Base-by-base conservation (phyloP, 768 basidiomycete genomes). In the Serendipita vermifera region DNA sequence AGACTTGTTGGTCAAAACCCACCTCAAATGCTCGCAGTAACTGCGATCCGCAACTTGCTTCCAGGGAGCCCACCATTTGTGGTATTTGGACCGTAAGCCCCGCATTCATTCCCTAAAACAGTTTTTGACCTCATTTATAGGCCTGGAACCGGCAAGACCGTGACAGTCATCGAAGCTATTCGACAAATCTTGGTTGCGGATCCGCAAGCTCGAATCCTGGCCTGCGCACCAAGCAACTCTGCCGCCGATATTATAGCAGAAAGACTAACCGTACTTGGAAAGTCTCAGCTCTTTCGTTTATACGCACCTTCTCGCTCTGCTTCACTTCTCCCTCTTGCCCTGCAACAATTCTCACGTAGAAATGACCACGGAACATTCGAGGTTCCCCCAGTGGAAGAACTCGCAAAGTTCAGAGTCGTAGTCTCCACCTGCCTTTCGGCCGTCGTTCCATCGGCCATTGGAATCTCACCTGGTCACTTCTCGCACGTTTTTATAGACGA, bases 61-160 rank as follows among this genome's bases (percentile, higher is more conserved):
- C 67, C 71, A 0, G 79, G 81, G 0, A 70, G 74, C 3, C 63
- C 71, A 1, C 81, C 81, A 0, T 82, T 83, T 60, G 65, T 80
- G 13, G 68, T 83, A 14, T 82, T 79, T 64, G 81, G 81, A 17
- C 81, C 81, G 78, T 80, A 64, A 64, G 81, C 68, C 1, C 26
- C 29, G 22, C 5, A 33, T 20, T 17, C 24, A 7, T 5, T 1
- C 13, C 14, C n/a, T 5, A 1, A 54, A 15, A n/a, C 38, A 43
- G 7, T 51, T 56, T n/a, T 55, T 5, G 29, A 9, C 29, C 38
- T 3, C 15, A 29, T 33, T 31, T 22, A 6, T 22, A 80, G 79
- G 0, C 79, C 79, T 3, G 80, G 80, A 5, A 83, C 82, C 0
- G 82, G 82, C 0, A 85, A 85, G 64, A 83, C 82, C 0, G 73